These are phyloP conservation scores for Hypsizygus marmoreus DNA, from an alignment of 768 basidiomycete genomes.

Conservation along the genomic window DNA sequence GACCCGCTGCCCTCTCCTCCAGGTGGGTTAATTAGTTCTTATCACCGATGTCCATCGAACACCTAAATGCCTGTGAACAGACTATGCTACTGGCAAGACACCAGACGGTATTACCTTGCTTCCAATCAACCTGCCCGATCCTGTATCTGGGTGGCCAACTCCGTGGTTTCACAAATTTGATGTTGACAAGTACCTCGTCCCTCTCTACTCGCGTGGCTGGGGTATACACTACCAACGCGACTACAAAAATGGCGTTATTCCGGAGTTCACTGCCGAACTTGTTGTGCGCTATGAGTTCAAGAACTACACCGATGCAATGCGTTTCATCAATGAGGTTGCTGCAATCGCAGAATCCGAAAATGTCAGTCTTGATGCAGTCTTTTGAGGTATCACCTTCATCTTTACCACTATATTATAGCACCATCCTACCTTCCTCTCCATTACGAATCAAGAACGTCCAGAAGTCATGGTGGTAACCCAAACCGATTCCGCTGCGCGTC, in stretches of 20 bases:
- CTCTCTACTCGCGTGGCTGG: conserved; percentile 36
- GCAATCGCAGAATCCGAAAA: conserved; percentile 26
- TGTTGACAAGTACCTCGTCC: conserved; percentile 32
- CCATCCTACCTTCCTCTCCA: conserved; percentile 24
- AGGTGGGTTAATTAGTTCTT: too few relatives aligned
- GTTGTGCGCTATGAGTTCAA: conserved; percentile 20
- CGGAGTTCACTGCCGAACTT: conserved; percentile 11
- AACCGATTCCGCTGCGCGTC: conserved; percentile 26
- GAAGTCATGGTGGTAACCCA: conserved; percentile 18
- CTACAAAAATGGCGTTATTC: background rate
- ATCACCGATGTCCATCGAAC: background rate
- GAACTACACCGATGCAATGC: conserved; percentile 15
- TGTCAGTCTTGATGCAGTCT: conserved; percentile 21
- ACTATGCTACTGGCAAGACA: too few relatives aligned
- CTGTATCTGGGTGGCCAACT: conserved; percentile 25
- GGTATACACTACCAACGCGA: conserved; percentile 11
- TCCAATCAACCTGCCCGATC: conserved; percentile 23
- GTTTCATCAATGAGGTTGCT: conserved; percentile 19
- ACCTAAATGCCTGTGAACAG: too few relatives aligned
- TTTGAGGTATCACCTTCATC: background rate
- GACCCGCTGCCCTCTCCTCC: too few relatives aligned
- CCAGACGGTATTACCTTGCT: background rate
- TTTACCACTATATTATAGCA: conserved; percentile 17
- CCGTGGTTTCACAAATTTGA: conserved; percentile 35
- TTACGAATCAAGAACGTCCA: conserved; percentile 14